Conservation (phyloP, 2,329 filamentous ascomycete species). For the Fusarium vanettenii region DNA sequence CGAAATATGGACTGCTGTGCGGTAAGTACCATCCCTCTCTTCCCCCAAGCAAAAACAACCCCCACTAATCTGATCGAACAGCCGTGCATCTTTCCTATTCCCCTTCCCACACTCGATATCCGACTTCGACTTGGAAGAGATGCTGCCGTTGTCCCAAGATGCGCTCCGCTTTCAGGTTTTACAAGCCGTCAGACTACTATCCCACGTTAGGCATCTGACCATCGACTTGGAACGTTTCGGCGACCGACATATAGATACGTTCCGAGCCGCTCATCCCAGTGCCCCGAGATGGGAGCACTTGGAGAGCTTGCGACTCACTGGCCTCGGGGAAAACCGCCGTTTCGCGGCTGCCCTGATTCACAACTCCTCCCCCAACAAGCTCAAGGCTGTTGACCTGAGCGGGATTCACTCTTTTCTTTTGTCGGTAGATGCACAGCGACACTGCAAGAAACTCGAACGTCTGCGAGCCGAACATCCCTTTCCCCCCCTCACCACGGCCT, state of each 20-base stretch:
- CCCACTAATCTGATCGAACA: not conserved
- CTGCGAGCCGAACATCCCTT: not conserved
- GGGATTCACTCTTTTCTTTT: not conserved
- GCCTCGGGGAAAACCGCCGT: not conserved
- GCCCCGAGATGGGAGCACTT: not conserved
- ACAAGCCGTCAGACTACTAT: not conserved
- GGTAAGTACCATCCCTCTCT: not conserved
- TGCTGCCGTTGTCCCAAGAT: not conserved
- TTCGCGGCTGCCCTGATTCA: not conserved
- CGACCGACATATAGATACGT: not conserved
- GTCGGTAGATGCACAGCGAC: not conserved
- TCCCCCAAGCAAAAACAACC: not conserved
- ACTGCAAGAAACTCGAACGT: not conserved
- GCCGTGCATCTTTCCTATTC: not conserved
- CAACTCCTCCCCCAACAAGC: not conserved
- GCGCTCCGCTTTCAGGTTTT: not conserved
- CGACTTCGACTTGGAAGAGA: not conserved
- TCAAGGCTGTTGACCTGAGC: not conserved
- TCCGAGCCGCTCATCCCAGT: not conserved
- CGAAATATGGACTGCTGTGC: not conserved
- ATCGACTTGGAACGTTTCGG: not conserved
- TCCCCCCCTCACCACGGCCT: not conserved
- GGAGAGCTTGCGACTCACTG: not conserved
- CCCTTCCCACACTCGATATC: not conserved
- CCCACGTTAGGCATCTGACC: not conserved